Percentiles rank a stretch among this genome's conserved stretches.
These are phyloP conservation scores for Phytophthora sojae DNA, from an alignment of 352 stramenopile species.

Conservation along the genomic window DNA sequence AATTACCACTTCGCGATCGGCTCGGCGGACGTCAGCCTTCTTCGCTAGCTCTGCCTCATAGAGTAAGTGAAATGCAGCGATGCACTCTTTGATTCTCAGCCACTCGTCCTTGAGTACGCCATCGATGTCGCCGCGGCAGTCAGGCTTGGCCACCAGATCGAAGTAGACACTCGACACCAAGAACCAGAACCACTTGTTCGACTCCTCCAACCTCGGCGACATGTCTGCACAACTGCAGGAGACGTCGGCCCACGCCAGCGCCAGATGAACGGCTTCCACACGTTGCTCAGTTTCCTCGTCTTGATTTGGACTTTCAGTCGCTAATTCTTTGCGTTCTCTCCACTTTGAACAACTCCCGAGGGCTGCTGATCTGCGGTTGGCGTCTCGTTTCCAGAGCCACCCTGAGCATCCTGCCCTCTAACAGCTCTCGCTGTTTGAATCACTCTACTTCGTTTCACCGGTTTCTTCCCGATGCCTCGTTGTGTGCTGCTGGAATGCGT, in stretches of 20 bases:
- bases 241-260: constrained; percentile 19
- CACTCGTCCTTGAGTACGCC: constrained; percentile 1
- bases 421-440: neutral
- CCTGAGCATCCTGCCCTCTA: neutral
- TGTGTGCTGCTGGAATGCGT: neutral
- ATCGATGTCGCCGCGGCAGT: neutral
- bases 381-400: neutral
- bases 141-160: neutral
- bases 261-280: constrained; percentile 6
- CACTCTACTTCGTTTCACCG: neutral
- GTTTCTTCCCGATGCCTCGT: neutral
- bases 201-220: constrained; percentile 9
- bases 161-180: constrained; percentile 19
- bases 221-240: constrained; percentile 14
- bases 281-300: neutral
- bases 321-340: neutral
- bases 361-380: neutral
- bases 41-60: constrained; percentile 6
- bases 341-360: neutral
- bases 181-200: constrained; percentile 21
- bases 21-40: neutral
- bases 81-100: neutral
- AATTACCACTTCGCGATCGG: constrained; percentile 2
- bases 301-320: neutral
- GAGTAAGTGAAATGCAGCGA: constrained; percentile 9